phyloP scores from a whole-genome alignment of 2,329 filamentous ascomycete genomes.

The Achaetomium macrosporum region DNA sequence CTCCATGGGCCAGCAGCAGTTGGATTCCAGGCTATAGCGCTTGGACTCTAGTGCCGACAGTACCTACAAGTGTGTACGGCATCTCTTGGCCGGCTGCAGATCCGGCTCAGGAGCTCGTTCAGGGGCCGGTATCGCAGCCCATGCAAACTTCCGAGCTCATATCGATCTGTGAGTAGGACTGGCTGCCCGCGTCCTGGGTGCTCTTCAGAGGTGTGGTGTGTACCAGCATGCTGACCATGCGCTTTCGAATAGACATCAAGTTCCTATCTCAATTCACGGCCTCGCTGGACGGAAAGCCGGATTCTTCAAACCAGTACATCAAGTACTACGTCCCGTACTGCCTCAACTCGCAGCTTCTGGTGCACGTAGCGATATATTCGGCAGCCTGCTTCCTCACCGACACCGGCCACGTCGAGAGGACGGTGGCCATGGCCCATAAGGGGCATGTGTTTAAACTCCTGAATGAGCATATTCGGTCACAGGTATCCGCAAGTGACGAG shows the following conservation, averaged over 20 bases:
- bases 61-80: neutral
- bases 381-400: slow-evolving; percentile 48
- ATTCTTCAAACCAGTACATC: slow-evolving; percentile 39
- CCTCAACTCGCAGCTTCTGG: slow-evolving; percentile 44
- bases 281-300: slow-evolving; percentile 44
- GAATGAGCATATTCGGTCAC: slow-evolving; percentile 40
- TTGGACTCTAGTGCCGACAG: slow-evolving; percentile 18
- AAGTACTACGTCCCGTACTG: slow-evolving; percentile 43
- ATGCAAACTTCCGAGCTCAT: slow-evolving; percentile 43
- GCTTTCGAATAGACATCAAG: slow-evolving; percentile 36
- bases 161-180: slow-evolving; percentile 38
- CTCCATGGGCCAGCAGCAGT: slow-evolving; percentile 7
- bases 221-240: neutral
- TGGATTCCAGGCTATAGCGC: slow-evolving; percentile 9
- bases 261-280: slow-evolving; percentile 47
- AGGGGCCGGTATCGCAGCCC: slow-evolving; percentile 33
- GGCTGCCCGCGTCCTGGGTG: neutral
- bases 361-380: slow-evolving; percentile 45
- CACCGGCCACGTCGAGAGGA: slow-evolving; percentile 41
- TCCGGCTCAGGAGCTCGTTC: slow-evolving; percentile 31
- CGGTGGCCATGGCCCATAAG: slow-evolving; percentile 39
- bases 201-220: neutral
- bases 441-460: slow-evolving; percentile 40
- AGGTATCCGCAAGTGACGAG: slow-evolving; percentile 37
- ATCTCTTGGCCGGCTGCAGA: slow-evolving; percentile 16